These are phyloP conservation scores for Ogataea corticis DNA, from an alignment of 805 yeast genomes.

Conservation along the genomic window DNA sequence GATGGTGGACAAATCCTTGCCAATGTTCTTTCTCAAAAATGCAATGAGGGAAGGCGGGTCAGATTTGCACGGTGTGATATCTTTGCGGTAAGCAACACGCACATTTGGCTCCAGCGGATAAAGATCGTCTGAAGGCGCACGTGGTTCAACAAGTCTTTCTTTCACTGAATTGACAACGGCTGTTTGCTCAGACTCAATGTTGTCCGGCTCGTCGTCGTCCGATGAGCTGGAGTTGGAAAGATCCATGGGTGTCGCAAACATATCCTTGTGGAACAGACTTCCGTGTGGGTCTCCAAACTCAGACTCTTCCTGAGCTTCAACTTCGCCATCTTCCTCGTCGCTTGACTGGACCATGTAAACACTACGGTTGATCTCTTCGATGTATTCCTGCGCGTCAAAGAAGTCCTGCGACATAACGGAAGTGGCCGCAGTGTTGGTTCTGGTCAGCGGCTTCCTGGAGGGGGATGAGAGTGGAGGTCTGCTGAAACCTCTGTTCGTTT, in stretches of 20 bases:
- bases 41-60: slow-evolving; percentile 83
- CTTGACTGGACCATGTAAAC: slow-evolving; percentile 53
- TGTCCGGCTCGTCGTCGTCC: slow-evolving; percentile 14
- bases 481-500: slow-evolving; percentile 24
- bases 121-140: slow-evolving; percentile 36
- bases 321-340: slow-evolving; percentile 26
- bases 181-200: not conserved
- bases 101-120: slow-evolving; percentile 64
- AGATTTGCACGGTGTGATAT: slow-evolving; percentile 56
- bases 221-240: slow-evolving; percentile 13
- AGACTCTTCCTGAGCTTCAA: slow-evolving; percentile 3
- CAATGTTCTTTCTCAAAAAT: slow-evolving; percentile 84
- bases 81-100: slow-evolving; percentile 53
- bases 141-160: not conserved
- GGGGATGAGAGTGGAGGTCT: slow-evolving; percentile 23
- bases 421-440: slow-evolving; percentile 29
- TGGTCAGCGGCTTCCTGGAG: slow-evolving; percentile 25
- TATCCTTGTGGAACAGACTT: slow-evolving; percentile 6
- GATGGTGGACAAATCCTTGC: slow-evolving; percentile 81
- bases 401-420: slow-evolving; percentile 52
- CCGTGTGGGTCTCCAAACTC: slow-evolving; percentile 15
- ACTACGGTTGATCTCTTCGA: slow-evolving; percentile 48
- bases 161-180: not conserved
- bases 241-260: slow-evolving; percentile 7
- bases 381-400: slow-evolving; percentile 69